Evolutionary conservation across 306 rosid species (phyloP).

Genomic region (Cucurbita pepo): DNA sequence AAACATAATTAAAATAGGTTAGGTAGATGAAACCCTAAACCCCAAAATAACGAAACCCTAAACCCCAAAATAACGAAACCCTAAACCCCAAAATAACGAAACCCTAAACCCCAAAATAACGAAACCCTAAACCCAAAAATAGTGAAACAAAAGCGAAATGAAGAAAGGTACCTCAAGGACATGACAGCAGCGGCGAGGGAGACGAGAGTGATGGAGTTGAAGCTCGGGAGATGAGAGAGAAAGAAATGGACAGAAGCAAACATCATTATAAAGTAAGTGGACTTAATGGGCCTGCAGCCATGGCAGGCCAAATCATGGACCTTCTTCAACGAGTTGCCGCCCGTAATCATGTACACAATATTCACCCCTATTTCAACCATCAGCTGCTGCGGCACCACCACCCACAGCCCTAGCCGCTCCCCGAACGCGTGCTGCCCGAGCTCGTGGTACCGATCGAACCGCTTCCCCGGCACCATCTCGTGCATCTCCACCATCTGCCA

Average conservation of each 20-base stretch:
- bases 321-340: slow-evolving; percentile 25
- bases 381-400: slow-evolving; percentile 32
- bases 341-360: slow-evolving; percentile 31
- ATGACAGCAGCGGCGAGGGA: slow-evolving; percentile 28
- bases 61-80: too few species aligned
- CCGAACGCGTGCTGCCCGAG: slow-evolving; percentile 28
- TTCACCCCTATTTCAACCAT: slow-evolving; percentile 16
- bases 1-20: too few species aligned
- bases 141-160: too few species aligned
- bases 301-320: slow-evolving; percentile 10
- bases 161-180: slow-evolving; percentile 16
- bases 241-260: slow-evolving; percentile 23
- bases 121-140: too few species aligned
- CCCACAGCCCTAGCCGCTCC: slow-evolving; percentile 19
- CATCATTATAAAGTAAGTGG: slow-evolving; percentile 29
- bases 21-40: too few species aligned
- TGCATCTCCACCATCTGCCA: slow-evolving; percentile 40
- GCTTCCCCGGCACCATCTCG: slow-evolving; percentile 22
- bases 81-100: too few species aligned
- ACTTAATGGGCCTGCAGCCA: slow-evolving; percentile 17
- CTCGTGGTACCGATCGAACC: slow-evolving; percentile 37
- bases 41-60: too few species aligned
- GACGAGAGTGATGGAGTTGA: slow-evolving; percentile 24
- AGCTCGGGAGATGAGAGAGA: slow-evolving; percentile 27
- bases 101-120: too few species aligned